Percentiles rank a stretch among this genome's conserved stretches.
These are phyloP conservation scores for Eragrostis tef DNA, from an alignment of 202 grass and related monocot genomes.

Conservation along the genomic window DNA sequence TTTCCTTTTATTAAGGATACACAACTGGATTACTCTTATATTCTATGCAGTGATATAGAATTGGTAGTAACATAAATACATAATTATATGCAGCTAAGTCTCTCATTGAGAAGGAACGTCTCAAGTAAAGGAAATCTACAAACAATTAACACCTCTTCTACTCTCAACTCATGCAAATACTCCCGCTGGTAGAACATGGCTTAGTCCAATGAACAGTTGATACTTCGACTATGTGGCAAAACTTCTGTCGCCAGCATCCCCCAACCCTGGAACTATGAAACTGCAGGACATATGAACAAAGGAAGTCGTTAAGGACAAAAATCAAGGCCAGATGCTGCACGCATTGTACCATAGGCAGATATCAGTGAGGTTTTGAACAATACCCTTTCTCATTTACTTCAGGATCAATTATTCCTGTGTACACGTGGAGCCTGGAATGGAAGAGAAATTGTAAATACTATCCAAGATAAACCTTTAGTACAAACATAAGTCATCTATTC, in stretches of 20 bases:
- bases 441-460: conserved; percentile 14
- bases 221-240: conserved; percentile 58
- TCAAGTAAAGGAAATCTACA: conserved; percentile 37
- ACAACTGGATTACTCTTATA: conserved; percentile 10
- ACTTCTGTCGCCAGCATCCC: conserved; percentile 96
- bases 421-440: conserved; percentile 74
- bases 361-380: conserved; percentile 16
- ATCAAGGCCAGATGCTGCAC: neutral
- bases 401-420: conserved; percentile 84
- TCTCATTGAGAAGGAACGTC: conserved; percentile 7
- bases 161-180: conserved; percentile 10
- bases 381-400: conserved; percentile 98
- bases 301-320: neutral
- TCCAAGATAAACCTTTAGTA: conserved; percentile 11
- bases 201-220: neutral
- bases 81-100: neutral
- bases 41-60: conserved; percentile 18
- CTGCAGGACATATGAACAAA: conserved; percentile 54
- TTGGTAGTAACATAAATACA: conserved; percentile 50
- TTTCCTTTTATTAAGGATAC: neutral
- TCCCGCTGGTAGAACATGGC: conserved; percentile 7
- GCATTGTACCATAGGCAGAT: conserved; percentile 10
- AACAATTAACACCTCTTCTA: neutral
- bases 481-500: conserved; percentile 20
- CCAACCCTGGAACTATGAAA: conserved; percentile 91